A percentile compares a stretch with the other conserved stretches of the same genome.
Conservation (phyloP, 2,329 filamentous ascomycete genomes). For the Sclerotiophoma versabilis region DNA sequence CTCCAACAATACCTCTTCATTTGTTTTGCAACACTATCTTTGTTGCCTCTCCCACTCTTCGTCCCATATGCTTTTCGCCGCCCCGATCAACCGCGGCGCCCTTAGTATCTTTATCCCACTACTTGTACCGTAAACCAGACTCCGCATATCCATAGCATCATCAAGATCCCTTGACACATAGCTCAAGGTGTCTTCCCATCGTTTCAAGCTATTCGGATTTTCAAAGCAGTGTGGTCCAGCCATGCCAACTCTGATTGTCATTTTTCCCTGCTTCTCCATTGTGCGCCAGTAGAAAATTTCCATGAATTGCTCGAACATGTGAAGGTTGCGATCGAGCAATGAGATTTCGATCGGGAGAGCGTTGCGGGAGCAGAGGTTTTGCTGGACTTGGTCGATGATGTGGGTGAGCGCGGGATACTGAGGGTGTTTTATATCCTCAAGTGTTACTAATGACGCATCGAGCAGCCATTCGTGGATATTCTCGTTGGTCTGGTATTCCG, state of each 20-base stretch:
- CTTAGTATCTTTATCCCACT: constrained; percentile 9
- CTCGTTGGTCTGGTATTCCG: not conserved
- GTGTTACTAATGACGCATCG: not conserved
- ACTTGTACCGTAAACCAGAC: constrained; percentile 6
- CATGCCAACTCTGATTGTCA: constrained; percentile 12
- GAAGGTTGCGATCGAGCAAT: constrained; percentile 8
- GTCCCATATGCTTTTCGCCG: constrained; percentile 1
- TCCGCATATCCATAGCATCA: constrained; percentile 19
- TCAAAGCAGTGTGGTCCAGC: constrained; percentile 6
- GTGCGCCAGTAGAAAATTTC: constrained; percentile 16
- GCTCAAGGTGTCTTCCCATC: constrained; percentile 16
- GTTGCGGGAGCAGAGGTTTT: constrained; percentile 7
- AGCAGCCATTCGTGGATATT: constrained; percentile 7
- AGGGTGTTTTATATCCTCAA: not conserved
- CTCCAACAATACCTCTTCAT: too few species aligned
- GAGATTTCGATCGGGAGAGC: constrained; percentile 13
- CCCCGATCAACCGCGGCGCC: not conserved
- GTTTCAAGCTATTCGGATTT: not conserved
- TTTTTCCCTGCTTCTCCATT: constrained; percentile 6
- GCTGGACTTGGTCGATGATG: constrained; percentile 15
- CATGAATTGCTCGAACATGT: constrained; percentile 19
- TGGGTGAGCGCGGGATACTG: constrained; percentile 2
- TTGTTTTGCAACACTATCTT: too few species aligned
- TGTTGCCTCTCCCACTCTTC: constrained; percentile 1
- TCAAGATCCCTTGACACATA: constrained; percentile 13